Base-by-base conservation (phyloP, 148 eudicot species). In the Fagopyrum homotropicum region DNA sequence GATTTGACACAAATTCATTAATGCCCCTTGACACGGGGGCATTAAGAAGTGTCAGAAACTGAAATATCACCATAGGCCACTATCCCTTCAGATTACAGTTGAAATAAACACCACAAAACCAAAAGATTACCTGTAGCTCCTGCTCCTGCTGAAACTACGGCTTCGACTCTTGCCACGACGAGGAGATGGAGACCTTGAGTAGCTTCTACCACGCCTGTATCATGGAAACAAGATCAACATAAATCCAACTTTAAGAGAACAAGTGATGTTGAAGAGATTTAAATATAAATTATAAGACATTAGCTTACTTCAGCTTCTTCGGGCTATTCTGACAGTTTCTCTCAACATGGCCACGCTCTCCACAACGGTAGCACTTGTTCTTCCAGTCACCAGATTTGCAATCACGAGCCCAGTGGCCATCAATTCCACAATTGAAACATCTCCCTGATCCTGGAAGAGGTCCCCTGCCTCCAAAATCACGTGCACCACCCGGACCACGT, bases 341-440 rank as follows among this genome's bases (percentile, higher is more conserved):
- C 75, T 93, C 98, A 30, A 93, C 89, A 79, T 93, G 98, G n/a
- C 98, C 98, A 59, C 93, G 86, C 72, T 93, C 98, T 7, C 98
- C 98, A 82, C 98, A 93, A 14, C 98, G 97, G 73, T 93, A 93
- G 76, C 98, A 93, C 75, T 91, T 93, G 80, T 93, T 93, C 83
- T 93, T 93, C 98, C 98, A 93, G 82, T 93, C 98, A 63, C 98
- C 96, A 69, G 96, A 89, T 80, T 90, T 86, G 84, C 96, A 93
- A 78, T 90, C 98, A 73, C 98, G 83, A 76, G 98, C 98, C 98
- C 98, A 93, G 72, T 93, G 98, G 17, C 98, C 98, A 80, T 93
- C 98, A 86, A 93, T 72, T 74, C 98, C 98, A 88, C 98, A 93
- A 81, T 93, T 93, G 75, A 93, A 93, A 81, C 98, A 93, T 46